Conservation (phyloP, 371 early-diverging fungal species). For the Actinomucor elegans region DNA sequence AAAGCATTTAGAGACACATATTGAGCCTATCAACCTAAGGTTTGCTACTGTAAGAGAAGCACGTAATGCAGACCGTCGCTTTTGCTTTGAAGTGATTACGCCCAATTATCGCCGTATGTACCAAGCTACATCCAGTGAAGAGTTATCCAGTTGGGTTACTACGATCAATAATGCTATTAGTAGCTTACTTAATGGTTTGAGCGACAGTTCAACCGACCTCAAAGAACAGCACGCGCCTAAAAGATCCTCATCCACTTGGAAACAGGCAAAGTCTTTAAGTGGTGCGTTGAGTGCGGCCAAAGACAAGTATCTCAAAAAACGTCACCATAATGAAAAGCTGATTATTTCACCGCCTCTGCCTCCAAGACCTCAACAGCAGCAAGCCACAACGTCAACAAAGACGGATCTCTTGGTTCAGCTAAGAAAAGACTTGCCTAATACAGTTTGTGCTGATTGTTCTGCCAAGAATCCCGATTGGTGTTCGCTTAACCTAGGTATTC, state of each 20-base stretch:
- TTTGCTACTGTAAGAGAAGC: conserved; percentile 79
- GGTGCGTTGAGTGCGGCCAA: conserved; percentile 20
- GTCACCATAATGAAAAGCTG: background rate
- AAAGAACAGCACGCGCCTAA: background rate
- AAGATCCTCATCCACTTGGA: background rate
- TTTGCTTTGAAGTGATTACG: conserved; percentile 76
- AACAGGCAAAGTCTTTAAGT: conserved; percentile 12
- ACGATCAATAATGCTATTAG: conserved; percentile 74
- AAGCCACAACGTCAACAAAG: background rate
- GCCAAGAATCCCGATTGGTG: conserved; percentile 89
- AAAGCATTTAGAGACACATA: conserved; percentile 59
- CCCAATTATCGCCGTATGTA: conserved; percentile 65
- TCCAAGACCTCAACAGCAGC: background rate
- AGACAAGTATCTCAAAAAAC: conserved; percentile 14
- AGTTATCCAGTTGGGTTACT: conserved; percentile 67
- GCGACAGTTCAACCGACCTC: conserved; percentile 36
- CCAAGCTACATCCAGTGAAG: conserved; percentile 74
- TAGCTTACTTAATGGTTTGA: conserved; percentile 61
- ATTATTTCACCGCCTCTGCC: conserved; percentile 1
- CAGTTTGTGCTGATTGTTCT: conserved; percentile 86
- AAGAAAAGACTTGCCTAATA: conserved; percentile 61
- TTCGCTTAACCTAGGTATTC: conserved; percentile 87
- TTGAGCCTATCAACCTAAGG: conserved; percentile 67
- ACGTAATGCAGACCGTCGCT: conserved; percentile 70
- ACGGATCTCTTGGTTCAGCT: conserved; percentile 30